Conservation (phyloP, 148 eudicot genomes). For the Vaccinium vitisidaea region DNA sequence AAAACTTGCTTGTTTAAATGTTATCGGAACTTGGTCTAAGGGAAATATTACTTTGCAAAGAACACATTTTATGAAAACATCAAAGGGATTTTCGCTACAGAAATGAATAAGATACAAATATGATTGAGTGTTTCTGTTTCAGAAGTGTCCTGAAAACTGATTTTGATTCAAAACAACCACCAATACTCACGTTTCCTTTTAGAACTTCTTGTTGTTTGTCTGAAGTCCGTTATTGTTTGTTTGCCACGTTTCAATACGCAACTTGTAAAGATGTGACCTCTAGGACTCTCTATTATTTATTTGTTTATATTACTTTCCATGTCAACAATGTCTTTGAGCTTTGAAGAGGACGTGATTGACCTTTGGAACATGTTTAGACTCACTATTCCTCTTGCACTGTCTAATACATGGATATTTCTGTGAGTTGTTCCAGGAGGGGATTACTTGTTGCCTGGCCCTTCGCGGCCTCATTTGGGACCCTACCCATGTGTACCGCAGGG, state of each 20-base stretch:
- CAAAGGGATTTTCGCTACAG: background rate
- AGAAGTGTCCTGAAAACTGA: background rate
- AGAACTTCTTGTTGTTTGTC: background rate
- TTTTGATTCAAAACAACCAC: background rate
- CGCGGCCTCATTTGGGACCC: background rate
- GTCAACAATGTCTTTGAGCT: background rate
- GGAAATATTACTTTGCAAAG: background rate
- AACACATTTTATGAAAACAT: background rate
- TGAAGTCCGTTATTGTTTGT: background rate
- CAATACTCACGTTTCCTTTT: background rate
- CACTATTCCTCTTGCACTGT: background rate
- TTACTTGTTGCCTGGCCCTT: background rate
- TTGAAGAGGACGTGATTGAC: background rate
- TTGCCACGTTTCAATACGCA: background rate
- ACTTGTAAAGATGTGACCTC: background rate
- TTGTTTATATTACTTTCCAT: background rate
- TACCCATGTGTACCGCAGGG: background rate
- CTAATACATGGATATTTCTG: background rate
- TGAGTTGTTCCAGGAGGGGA: background rate
- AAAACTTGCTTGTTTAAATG: background rate
- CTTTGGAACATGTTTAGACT: background rate
- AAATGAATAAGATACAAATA: background rate
- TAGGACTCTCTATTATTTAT: background rate
- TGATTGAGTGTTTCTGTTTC: background rate
- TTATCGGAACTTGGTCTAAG: background rate